Conservation (phyloP, 2,329 filamentous ascomycete genomes). For the Calcarisporium arbuscula region DNA sequence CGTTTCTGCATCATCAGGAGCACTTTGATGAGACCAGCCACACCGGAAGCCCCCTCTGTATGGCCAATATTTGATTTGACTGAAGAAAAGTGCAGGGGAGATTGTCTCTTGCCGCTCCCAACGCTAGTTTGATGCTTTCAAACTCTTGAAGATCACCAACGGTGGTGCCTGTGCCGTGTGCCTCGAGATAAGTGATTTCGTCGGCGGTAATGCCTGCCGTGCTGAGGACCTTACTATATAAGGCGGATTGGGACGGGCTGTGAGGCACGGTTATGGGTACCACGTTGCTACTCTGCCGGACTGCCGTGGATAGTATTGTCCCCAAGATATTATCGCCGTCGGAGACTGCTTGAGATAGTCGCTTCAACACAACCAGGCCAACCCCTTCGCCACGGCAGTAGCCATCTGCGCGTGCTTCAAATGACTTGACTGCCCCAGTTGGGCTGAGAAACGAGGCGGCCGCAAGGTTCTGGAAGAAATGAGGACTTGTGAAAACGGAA, state of each 20-base stretch:
- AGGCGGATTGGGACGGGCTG: constrained; percentile 19
- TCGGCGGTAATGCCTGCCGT: constrained; percentile 14
- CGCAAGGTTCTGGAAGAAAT: too few species aligned
- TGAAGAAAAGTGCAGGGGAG: too few species aligned
- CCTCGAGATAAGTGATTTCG: constrained; percentile 18
- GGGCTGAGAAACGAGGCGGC: too few species aligned
- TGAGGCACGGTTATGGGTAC: constrained; percentile 37
- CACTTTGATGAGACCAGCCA: constrained; percentile 52
- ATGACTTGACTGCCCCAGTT: constrained; percentile 38
- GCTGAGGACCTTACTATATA: constrained; percentile 25
- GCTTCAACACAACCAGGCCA: constrained; percentile 45
- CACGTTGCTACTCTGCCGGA: constrained; percentile 32
- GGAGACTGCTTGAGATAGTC: constrained; percentile 39
- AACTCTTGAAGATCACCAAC: constrained; percentile 12
- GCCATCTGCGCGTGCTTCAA: constrained; percentile 30
- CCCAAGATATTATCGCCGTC: constrained; percentile 43
- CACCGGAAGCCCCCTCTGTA: constrained; percentile 53
- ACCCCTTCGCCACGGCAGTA: constrained; percentile 53
- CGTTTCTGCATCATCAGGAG: constrained; percentile 53
- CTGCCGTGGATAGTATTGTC: constrained; percentile 16
- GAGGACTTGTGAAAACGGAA: too few species aligned
- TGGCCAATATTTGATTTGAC: constrained; percentile 61
- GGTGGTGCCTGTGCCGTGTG: constrained; percentile 14
- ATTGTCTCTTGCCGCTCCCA: too few species aligned
- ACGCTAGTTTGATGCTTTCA: constrained; percentile 10